A percentile compares a stretch with the other conserved stretches of the same genome.
Evolutionary conservation across 495 filamentous ascomycete species (phyloP).

Genomic region (Peziza echinospora): DNA sequence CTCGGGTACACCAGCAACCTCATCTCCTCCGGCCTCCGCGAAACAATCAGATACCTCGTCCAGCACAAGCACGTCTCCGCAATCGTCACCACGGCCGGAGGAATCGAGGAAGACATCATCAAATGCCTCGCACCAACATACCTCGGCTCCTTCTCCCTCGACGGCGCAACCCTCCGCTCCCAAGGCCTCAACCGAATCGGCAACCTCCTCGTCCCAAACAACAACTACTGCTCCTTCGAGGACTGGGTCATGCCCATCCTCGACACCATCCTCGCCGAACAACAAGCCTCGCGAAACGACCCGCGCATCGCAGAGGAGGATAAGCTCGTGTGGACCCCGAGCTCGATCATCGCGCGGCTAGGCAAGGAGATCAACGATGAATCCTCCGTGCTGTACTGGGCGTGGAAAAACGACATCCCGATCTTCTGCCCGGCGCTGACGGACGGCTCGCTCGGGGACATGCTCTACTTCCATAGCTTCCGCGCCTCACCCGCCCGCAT

Average conservation of each 20-base stretch:
- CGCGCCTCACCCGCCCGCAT: conserved; percentile 57
- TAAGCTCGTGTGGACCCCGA: conserved; percentile 71
- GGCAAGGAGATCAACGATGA: conserved; percentile 85
- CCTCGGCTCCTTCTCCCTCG: conserved; percentile 56
- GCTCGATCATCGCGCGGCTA: conserved; percentile 61
- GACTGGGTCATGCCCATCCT: conserved; percentile 92
- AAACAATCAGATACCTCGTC: conserved; percentile 77
- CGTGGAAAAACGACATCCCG: conserved; percentile 76
- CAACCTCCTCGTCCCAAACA: conserved; percentile 88
- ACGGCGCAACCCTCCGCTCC: conserved; percentile 50
- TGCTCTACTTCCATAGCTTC: conserved; percentile 95
- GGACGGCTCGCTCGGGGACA: conserved; percentile 84
- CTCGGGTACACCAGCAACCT: conserved; percentile 93
- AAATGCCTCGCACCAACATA: conserved; percentile 93
- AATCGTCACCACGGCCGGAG: conserved; percentile 91
- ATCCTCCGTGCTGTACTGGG: conserved; percentile 80
- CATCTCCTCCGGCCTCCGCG: conserved; percentile 82
- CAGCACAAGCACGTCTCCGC: conserved; percentile 76
- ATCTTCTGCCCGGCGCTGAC: conserved; percentile 93
- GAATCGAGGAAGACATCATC: conserved; percentile 92
- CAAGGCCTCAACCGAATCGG: conserved; percentile 89
- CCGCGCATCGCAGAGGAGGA: conserved; percentile 32
- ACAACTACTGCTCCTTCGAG: conserved; percentile 90
- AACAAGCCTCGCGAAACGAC: conserved; percentile 33
- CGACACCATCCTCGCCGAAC: conserved; percentile 76